phyloP scores from a whole-genome alignment of 805 yeast species.

The Monosporozyma yasuniensis region DNA sequence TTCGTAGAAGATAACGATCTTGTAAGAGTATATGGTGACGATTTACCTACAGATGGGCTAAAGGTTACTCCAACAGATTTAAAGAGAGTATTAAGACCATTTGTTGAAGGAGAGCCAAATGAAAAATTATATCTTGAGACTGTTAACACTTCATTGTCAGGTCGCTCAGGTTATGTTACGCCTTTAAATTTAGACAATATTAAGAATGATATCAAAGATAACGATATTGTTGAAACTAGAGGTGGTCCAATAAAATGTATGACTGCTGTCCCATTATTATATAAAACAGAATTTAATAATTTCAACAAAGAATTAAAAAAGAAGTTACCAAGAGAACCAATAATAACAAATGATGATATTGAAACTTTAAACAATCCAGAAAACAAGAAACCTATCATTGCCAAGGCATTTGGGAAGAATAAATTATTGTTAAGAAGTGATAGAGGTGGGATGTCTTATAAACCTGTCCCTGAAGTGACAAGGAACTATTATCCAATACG shows the following conservation, averaged over 20 bases:
- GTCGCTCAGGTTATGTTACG: not conserved
- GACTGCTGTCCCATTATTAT: constrained; percentile 16
- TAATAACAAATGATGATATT: constrained; percentile 10
- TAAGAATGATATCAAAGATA: constrained; percentile 6
- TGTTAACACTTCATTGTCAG: constrained; percentile 8
- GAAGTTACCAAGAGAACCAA: constrained; percentile 24
- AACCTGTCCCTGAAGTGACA: constrained; percentile 25
- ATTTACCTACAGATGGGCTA: constrained; percentile 24
- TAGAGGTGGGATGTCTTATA: constrained; percentile 31
- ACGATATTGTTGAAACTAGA: constrained; percentile 24
- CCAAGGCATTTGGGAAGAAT: constrained; percentile 29
- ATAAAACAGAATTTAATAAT: constrained; percentile 20
- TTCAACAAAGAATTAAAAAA: constrained; percentile 22
- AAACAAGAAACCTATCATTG: constrained; percentile 19
- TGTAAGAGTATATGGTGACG: constrained; percentile 29
- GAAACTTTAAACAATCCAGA: constrained; percentile 2
- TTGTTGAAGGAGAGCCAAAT: constrained; percentile 29
- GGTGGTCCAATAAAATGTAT: constrained; percentile 25
- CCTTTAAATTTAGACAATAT: constrained; percentile 9
- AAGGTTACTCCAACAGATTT: constrained; percentile 23
- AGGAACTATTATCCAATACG: constrained; percentile 20
- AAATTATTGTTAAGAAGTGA: constrained; percentile 24
- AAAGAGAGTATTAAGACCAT: constrained; percentile 27
- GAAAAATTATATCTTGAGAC: constrained; percentile 19
- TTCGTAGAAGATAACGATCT: constrained; percentile 22